Base-by-base conservation (phyloP, 2,329 filamentous ascomycete genomes). In the Trichoderma sp. region DNA sequence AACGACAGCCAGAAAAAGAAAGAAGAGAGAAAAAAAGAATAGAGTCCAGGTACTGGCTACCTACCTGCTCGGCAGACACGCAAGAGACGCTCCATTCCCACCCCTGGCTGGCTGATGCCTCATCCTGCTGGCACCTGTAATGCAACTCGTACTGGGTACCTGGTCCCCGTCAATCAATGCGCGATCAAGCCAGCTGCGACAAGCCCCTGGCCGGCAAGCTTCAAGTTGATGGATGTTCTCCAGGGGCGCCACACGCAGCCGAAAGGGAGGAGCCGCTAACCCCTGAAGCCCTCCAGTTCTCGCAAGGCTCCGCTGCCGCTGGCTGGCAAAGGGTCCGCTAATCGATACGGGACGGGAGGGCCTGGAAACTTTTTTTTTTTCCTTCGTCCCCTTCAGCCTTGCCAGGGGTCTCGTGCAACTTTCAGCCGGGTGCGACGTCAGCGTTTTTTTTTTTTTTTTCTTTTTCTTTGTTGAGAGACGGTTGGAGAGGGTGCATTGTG, bases 401-500 rank as follows among this genome's bases (percentile, higher is more conserved):
- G 62, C 54, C 62, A 58, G 55, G 62, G 54, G 62, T 64, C 62
- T 51, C 54, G 62, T 59, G 62, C 34, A 26, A 30, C 44, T 51
- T 54, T 54, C 50, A 63, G 59, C 59, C 59, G 43, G 26, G 59
- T 55, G 44, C 63, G 50, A 61, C 63, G 56, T 65, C 56, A 54
- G 50, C 52, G 59, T 3, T 26, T 47, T 17, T 45, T 19, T 52
- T 17, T 34, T 51, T 54, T 15, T 4, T 45, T 19, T 52, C 26
- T 34, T 51, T 54, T 15, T 4, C 21, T 24, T 30, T 14, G 10
- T 9, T 39, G 34, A 14, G 26, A 45, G 34, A 62, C 39, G 14
- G 14, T 41, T 41, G 44, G 19, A 24, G 43, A 34, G 39, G 30
- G 17, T 52, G 48, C 50, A 39, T 43, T 43, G 44, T 63, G 59